phyloP scores from a whole-genome alignment of 2,329 filamentous ascomycete species.

The Paraphoma chrysanthemicola region DNA sequence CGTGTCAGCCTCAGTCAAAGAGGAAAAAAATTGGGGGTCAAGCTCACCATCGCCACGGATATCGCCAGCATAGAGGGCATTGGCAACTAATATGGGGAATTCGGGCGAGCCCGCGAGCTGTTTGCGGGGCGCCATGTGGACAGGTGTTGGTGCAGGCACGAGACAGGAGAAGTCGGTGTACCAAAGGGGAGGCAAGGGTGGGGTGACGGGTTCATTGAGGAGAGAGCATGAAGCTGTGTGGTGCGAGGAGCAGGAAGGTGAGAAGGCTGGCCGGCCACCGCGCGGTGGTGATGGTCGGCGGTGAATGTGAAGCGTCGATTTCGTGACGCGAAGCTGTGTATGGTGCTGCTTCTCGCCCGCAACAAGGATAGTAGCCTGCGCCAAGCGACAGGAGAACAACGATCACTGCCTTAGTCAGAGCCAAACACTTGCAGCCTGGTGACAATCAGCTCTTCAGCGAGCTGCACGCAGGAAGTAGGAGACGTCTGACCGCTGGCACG shows the following conservation, averaged over 20 bases:
- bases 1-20: constrained; percentile 22
- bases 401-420: constrained; percentile 13
- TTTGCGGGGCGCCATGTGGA: constrained; percentile 42
- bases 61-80: constrained; percentile 65
- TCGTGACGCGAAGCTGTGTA: constrained; percentile 41
- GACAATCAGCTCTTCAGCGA: constrained; percentile 8
- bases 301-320: constrained; percentile 24
- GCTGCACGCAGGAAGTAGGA: not conserved
- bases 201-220: constrained; percentile 36
- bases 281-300: constrained; percentile 32
- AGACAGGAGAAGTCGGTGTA: constrained; percentile 43
- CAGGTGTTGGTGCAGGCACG: constrained; percentile 26
- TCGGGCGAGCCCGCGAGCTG: constrained; percentile 47
- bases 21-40: constrained; percentile 14
- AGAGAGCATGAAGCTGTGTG: constrained; percentile 12
- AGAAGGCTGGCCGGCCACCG: constrained; percentile 29
- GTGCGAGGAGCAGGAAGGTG: constrained; percentile 8
- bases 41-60: constrained; percentile 69
- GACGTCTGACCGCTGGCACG: not conserved
- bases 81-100: constrained; percentile 63
- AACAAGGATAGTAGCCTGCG: constrained; percentile 6
- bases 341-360: not conserved
- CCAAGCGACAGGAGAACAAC: constrained; percentile 15
- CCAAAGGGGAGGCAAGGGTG: constrained; percentile 30
- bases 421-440: constrained; percentile 4